Base-by-base conservation (phyloP, 495 filamentous ascomycete species). In the Parmelia sp. region DNA sequence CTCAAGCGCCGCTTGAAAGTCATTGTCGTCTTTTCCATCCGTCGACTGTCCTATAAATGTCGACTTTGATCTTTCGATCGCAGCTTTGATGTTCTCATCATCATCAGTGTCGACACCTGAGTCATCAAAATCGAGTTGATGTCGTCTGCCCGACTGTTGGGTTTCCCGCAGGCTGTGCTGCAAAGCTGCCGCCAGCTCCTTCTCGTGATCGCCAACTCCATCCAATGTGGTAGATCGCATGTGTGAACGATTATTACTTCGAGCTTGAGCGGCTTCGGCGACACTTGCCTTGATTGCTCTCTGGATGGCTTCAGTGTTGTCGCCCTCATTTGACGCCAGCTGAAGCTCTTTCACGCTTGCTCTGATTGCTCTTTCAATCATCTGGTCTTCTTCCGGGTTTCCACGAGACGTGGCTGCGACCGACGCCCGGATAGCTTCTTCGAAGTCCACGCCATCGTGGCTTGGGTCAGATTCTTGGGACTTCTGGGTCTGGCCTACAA, bases 391-490 rank as follows among this genome's bases (percentile, higher is more conserved):
- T n/a, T 81, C 78, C 1, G 75, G 66, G 68, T 91, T 76, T 37
- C 89, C 90, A 1, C 73, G 76, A 19, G 88, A 90, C 10, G 88
- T 90, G 69, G 87, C 81, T 23, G 74, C 74, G 2, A 92, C 86
- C 8, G 89, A 90, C 35, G 76, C 74, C 45, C 78, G 78, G 66
- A 93, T 91, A 2, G 88, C 89, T 25, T 77, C 74, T 67, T 91
- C 88, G 61, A 90, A 83, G 65, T 88, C 84, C 17, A 78, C 74
- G 40, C 53, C 61, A 65, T 70, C 58, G 60, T 61, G 49, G 21
- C 27, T 36, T 29, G 37, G 33, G 33, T 53, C 37, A n/a, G 51
- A 23, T 25, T 6, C 27, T 11, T 57, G 29, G 21, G 60, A 29
- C 25, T 56, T 39, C 25, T 25, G 51, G 9, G 37, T 14, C 31